These are phyloP conservation scores for Scedosporium minutisporum DNA, from an alignment of 2,329 filamentous ascomycete genomes.

Conservation along the genomic window DNA sequence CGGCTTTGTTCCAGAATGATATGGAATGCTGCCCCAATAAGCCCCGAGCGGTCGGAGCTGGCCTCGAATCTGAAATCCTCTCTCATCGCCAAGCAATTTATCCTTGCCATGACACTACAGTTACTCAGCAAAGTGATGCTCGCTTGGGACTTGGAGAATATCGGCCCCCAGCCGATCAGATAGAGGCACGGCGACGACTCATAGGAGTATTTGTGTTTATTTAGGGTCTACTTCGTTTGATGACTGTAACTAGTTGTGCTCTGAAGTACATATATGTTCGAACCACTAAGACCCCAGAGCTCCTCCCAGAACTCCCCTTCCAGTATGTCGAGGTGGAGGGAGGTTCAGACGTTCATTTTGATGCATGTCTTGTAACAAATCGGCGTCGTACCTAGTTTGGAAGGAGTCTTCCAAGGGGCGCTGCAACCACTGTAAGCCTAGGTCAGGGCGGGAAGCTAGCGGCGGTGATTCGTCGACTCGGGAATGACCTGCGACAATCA, in stretches of 20 bases:
- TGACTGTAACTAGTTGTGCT: neutral
- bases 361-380: constrained; percentile 4
- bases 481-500: constrained; percentile 2
- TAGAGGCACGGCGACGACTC: neutral
- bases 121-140: neutral
- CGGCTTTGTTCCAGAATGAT: neutral
- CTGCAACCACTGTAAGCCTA: neutral
- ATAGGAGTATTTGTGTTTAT: neutral
- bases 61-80: neutral
- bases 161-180: neutral
- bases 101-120: neutral
- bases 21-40: neutral
- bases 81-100: neutral
- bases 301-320: neutral
- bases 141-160: neutral
- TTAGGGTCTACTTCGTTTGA: too few species aligned
- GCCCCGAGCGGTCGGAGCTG: neutral
- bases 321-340: neutral
- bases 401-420: neutral
- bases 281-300: neutral
- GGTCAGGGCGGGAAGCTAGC: neutral
- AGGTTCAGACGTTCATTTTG: neutral
- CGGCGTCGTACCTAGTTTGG: neutral
- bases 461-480: constrained; percentile 1
- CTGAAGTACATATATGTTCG: neutral